Conservation (phyloP, 768 basidiomycete genomes). For the Panus rudis region DNA sequence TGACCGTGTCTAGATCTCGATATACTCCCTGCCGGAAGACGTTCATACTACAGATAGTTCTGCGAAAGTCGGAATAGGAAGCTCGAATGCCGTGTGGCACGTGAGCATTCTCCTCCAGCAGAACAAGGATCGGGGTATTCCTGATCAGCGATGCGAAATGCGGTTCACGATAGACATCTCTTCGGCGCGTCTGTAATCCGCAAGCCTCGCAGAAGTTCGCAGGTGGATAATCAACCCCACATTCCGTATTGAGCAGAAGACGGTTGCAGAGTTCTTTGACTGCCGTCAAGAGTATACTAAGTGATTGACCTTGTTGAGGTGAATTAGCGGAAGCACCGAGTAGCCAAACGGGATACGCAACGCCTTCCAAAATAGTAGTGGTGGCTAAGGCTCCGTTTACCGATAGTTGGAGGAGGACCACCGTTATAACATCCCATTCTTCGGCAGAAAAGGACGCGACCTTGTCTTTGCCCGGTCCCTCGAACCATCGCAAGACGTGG, state of each 20-base stretch:
- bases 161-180: conserved; percentile 57
- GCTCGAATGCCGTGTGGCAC: conserved; percentile 44
- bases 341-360: conserved; percentile 78
- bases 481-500: conserved; percentile 66
- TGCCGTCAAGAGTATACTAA: conserved; percentile 48
- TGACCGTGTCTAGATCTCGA: conserved; percentile 64
- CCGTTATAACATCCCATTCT: conserved; percentile 60
- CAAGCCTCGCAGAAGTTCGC: conserved; percentile 59
- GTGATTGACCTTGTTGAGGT: conserved; percentile 31
- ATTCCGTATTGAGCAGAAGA: conserved; percentile 51
- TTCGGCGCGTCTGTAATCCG: conserved; percentile 59
- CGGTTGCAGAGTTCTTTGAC: conserved; percentile 57
- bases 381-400: conserved; percentile 63
- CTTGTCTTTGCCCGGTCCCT: conserved; percentile 59
- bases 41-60: conserved; percentile 49
- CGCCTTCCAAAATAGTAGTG: conserved; percentile 63
- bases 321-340: conserved; percentile 37
- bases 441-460: conserved; percentile 51
- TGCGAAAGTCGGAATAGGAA: conserved; percentile 46
- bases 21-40: conserved; percentile 75
- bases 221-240: conserved; percentile 30
- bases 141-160: conserved; percentile 59
- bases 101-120: conserved; percentile 55
- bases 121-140: conserved; percentile 63
- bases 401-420: conserved; percentile 56